Percentiles rank a stretch among this genome's conserved stretches.
These are phyloP conservation scores for Botrytis deweyae DNA, from an alignment of 2,329 filamentous ascomycete genomes.

Conservation along the genomic window DNA sequence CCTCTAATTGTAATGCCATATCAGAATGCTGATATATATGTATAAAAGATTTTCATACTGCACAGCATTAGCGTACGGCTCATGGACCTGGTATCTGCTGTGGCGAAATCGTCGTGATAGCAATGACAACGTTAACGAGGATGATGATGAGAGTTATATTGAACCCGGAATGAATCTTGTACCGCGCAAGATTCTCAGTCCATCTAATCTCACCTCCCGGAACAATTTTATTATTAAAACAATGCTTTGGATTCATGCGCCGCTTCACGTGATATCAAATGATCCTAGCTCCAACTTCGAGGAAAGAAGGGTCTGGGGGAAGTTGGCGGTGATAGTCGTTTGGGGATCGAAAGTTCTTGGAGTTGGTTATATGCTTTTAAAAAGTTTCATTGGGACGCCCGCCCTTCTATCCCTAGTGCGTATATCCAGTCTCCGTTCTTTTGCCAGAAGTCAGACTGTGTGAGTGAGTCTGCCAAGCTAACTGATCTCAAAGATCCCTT, in stretches of 20 bases:
- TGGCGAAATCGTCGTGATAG: not conserved
- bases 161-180: not conserved
- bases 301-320: not conserved
- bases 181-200: not conserved
- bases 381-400: not conserved
- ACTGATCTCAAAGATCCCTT: not conserved
- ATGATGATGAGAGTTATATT: not conserved
- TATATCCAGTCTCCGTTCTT: not conserved
- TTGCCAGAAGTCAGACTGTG: not conserved
- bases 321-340: not conserved
- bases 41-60: not conserved
- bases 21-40: not conserved
- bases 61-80: not conserved
- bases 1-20: not conserved
- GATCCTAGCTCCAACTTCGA: not conserved
- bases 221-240: not conserved
- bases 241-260: constrained; percentile 1
- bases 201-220: not conserved
- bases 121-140: not conserved
- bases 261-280: not conserved
- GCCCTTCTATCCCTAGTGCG: not conserved
- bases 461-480: not conserved
- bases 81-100: constrained; percentile 2
- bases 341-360: not conserved
- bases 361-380: not conserved